A percentile compares a stretch with the other conserved stretches of the same genome.
Evolutionary conservation across 257 asterid genomes (phyloP).

Genomic region (Scutellaria baicalensis): DNA sequence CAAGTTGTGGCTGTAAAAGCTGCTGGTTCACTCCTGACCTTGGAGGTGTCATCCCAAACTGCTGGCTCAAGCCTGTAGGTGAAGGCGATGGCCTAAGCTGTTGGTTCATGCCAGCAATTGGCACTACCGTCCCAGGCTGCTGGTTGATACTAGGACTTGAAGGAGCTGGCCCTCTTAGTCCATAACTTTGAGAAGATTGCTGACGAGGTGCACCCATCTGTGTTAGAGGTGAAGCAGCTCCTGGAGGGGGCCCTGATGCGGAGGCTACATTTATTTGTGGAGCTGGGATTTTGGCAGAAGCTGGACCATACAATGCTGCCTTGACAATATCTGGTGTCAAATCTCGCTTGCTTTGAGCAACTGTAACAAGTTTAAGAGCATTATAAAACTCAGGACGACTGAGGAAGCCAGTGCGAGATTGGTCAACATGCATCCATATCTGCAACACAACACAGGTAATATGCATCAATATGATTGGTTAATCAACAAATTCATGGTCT

Average conservation of each 20-base stretch:
- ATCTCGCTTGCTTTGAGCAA: constrained; percentile 94
- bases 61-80: constrained; percentile 50
- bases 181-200: constrained; percentile 41
- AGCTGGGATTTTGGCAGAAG: constrained; percentile 88
- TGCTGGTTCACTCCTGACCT: constrained; percentile 35
- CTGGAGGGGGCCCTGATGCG: constrained; percentile 44
- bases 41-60: constrained; percentile 28
- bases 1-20: constrained; percentile 43
- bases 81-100: constrained; percentile 37
- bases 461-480: not conserved
- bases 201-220: constrained; percentile 30
- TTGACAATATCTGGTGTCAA: constrained; percentile 89
- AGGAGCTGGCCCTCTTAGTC: constrained; percentile 46
- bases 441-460: constrained; percentile 34
- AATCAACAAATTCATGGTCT: constrained; percentile 1
- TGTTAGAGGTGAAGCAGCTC: constrained; percentile 39
- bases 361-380: constrained; percentile 94
- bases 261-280: constrained; percentile 66
- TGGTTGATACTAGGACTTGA: constrained; percentile 27
- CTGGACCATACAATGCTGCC: constrained; percentile 84
- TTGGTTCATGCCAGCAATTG: constrained; percentile 44
- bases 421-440: constrained; percentile 91
- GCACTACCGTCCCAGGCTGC: constrained; percentile 39
- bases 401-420: constrained; percentile 67
- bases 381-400: constrained; percentile 80